Conservation (phyloP, 2,329 filamentous ascomycete genomes). For the Chaetomiaceae sp. region DNA sequence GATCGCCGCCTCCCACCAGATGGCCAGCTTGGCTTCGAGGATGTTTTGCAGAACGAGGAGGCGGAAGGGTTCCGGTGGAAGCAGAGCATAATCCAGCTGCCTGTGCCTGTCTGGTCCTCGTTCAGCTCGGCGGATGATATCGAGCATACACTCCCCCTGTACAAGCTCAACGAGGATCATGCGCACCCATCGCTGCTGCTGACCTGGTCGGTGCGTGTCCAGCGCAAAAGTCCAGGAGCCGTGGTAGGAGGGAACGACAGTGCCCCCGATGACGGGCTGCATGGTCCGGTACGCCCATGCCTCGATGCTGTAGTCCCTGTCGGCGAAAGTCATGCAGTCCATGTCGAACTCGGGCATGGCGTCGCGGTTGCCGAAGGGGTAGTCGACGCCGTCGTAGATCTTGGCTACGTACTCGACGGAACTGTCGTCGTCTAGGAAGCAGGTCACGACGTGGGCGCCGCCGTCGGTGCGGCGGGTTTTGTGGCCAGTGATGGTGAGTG, state of each 20-base stretch:
- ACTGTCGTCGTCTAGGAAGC: conserved; percentile 2
- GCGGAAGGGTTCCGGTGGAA: not conserved
- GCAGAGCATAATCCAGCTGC: not conserved
- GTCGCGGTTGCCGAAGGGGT: not conserved
- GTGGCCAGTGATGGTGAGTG: not conserved
- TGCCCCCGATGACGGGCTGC: not conserved
- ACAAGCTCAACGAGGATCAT: conserved; percentile 1
- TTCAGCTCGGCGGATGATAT: not conserved
- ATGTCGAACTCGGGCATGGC: not conserved
- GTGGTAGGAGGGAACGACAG: not conserved
- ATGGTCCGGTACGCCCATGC: conserved; percentile 2
- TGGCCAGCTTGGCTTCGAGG: not conserved
- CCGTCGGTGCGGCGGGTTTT: not conserved
- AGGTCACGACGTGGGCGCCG: conserved; percentile 2
- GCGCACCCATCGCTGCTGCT: not conserved
- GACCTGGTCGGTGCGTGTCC: no score
- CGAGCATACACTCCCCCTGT: not conserved
- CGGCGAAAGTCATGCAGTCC: conserved; percentile 5
- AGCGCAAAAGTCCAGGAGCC: not conserved
- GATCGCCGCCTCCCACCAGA: not conserved
- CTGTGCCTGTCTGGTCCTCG: not conserved
- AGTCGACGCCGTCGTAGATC: conserved; percentile 12
- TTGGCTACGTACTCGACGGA: conserved; percentile 9
- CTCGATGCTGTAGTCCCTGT: conserved; percentile 8
- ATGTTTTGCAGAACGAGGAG: not conserved